These are phyloP conservation scores for Cyathus striatus DNA, from an alignment of 768 basidiomycete species.

Conservation along the genomic window DNA sequence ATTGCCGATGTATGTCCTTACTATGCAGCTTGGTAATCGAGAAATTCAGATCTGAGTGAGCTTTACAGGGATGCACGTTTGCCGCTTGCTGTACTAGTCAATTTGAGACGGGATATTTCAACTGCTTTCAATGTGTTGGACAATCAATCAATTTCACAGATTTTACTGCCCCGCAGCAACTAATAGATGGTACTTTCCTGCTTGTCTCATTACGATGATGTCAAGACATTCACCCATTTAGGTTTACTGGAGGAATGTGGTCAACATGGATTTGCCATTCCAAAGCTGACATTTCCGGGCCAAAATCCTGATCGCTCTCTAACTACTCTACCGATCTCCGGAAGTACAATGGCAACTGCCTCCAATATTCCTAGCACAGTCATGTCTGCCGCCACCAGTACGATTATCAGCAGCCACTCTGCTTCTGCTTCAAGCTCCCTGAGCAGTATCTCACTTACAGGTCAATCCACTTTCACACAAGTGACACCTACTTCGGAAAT, in stretches of 20 bases:
- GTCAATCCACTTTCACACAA: neutral
- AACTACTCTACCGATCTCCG: neutral
- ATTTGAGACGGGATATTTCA: conserved; percentile 34
- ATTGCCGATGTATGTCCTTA: conserved; percentile 11
- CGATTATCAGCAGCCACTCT: no score
- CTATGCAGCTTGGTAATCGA: neutral
- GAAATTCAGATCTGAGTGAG: neutral
- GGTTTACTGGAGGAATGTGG: conserved; percentile 16
- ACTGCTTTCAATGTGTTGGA: conserved; percentile 37
- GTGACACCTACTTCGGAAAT: neutral
- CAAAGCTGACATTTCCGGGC: conserved; percentile 18
- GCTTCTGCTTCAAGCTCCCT: no score
- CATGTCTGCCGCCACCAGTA: neutral
- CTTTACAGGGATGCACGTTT: conserved; percentile 20
- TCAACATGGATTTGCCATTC: conserved; percentile 13
- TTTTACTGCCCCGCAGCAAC: conserved; percentile 22
- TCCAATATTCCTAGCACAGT: neutral
- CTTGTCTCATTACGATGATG: neutral
- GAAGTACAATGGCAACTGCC: no score
- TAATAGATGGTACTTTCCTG: conserved; percentile 28
- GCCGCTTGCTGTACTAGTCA: conserved; percentile 30
- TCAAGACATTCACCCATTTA: conserved; percentile 6
- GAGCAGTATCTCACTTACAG: neutral
- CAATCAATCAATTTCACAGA: conserved; percentile 19
- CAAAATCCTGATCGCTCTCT: neutral